Evolutionary conservation across 176 grass and related monocot species (phyloP).

Genomic region (Chrysopogon serrulatus): DNA sequence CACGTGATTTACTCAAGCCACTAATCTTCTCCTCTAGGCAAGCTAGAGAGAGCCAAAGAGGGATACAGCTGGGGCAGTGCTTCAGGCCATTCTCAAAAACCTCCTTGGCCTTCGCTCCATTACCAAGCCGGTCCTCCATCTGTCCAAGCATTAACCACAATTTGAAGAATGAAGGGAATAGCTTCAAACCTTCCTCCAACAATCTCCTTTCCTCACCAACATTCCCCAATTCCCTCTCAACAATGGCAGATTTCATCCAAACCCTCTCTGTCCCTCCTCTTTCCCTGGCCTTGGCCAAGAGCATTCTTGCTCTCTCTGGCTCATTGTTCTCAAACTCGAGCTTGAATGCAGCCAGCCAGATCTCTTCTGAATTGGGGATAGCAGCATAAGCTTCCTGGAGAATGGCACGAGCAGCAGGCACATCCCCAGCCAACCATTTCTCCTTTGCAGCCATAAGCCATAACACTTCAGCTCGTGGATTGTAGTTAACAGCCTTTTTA

Average conservation of each 20-base stretch:
- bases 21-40: constrained; percentile 75
- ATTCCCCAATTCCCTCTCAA: constrained; percentile 83
- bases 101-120: constrained; percentile 56
- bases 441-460: constrained; percentile 98
- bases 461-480: constrained; percentile 82
- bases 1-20: constrained; percentile 85
- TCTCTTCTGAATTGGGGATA: constrained; percentile 93
- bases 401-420: constrained; percentile 79
- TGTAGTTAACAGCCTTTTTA: constrained; percentile 83
- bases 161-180: constrained; percentile 83
- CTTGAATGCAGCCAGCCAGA: constrained; percentile 95
- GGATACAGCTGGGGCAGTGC: constrained; percentile 63
- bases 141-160: constrained; percentile 96
- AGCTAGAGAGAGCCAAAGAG: constrained; percentile 87
- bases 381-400: constrained; percentile 93
- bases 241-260: constrained; percentile 95
- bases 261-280: constrained; percentile 96
- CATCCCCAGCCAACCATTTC: constrained; percentile 92
- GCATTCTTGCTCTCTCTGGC: constrained; percentile 91
- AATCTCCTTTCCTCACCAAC: constrained; percentile 70
- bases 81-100: constrained; percentile 76
- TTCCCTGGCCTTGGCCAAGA: constrained; percentile 86
- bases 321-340: constrained; percentile 99
- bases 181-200: constrained; percentile 81
- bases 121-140: constrained; percentile 75